A percentile compares a stretch with the other conserved stretches of the same genome.
phyloP scores from a whole-genome alignment of 176 grass and related monocot genomes.

The Cenchrus purpureus region DNA sequence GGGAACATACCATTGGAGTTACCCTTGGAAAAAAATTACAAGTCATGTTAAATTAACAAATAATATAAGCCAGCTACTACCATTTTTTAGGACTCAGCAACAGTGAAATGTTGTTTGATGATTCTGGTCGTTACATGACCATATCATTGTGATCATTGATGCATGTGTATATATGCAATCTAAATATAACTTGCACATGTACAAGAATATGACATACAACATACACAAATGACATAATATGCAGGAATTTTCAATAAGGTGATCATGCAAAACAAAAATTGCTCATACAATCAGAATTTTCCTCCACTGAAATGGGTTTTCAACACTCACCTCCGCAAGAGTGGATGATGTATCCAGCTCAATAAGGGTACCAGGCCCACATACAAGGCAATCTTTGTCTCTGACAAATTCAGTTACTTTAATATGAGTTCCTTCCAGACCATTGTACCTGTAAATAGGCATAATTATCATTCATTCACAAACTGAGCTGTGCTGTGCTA shows the following conservation, averaged over 20 bases:
- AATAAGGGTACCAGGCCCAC: constrained; percentile 84
- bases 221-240: background rate
- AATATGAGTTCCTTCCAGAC: constrained; percentile 82
- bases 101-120: constrained; percentile 3
- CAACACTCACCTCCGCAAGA: constrained; percentile 66
- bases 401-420: constrained; percentile 94
- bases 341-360: constrained; percentile 68
- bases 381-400: constrained; percentile 91
- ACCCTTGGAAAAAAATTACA: background rate
- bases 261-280: background rate
- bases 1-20: background rate
- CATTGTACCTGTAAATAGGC: constrained; percentile 73
- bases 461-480: constrained; percentile 21
- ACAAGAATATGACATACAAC: background rate
- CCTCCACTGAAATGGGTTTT: background rate
- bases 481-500: constrained; percentile 18
- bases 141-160: background rate
- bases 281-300: constrained; percentile 4
- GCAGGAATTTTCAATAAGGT: constrained; percentile 10
- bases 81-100: background rate
- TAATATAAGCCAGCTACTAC: background rate
- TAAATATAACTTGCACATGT: constrained; percentile 1
- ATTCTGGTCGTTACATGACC: background rate
- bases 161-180: background rate
- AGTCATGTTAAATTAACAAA: background rate